phyloP scores from a whole-genome alignment of 495 filamentous ascomycete species.

The Aspergillus nidulans region DNA sequence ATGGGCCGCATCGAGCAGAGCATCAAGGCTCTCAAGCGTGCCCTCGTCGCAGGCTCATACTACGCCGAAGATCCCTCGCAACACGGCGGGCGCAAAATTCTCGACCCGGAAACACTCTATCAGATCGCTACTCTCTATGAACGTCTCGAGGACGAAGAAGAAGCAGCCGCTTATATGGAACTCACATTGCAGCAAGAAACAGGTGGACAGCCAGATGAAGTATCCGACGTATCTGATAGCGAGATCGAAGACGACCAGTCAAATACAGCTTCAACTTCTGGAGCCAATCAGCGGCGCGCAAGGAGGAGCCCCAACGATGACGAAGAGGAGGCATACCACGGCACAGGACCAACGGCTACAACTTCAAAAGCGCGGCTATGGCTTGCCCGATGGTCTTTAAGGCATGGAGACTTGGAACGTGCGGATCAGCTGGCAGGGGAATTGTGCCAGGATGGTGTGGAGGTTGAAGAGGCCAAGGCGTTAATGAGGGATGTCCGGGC shows the following conservation, averaged over 20 bases:
- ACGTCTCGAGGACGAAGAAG: constrained; percentile 63
- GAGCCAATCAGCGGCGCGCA: constrained; percentile 9
- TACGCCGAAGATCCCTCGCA: constrained; percentile 55
- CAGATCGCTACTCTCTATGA: constrained; percentile 91
- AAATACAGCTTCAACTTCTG: no score
- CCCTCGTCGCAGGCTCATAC: constrained; percentile 76
- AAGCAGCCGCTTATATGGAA: constrained; percentile 92
- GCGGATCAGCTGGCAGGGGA: constrained; percentile 82
- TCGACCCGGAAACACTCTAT: constrained; percentile 86
- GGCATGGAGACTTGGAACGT: constrained; percentile 63
- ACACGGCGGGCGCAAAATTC: constrained; percentile 42
- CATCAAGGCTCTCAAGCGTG: constrained; percentile 91
- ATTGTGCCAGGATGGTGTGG: constrained; percentile 91
- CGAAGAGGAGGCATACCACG: constrained; percentile 44
- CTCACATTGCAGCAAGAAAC: constrained; percentile 82
- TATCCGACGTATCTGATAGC: constrained; percentile 27
- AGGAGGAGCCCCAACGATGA: constrained; percentile 15
- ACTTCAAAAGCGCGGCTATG: constrained; percentile 92
- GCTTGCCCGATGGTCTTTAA: constrained; percentile 80
- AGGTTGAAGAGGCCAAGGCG: constrained; percentile 97
- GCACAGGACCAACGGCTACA: constrained; percentile 76
- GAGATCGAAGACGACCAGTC: constrained; percentile 43
- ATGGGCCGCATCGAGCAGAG: constrained; percentile 78
- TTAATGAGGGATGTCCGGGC: constrained; percentile 85
- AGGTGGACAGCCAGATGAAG: constrained; percentile 44